Evolutionary conservation across 495 filamentous ascomycete genomes (phyloP).

Genomic region (Penicillium tannophilum): DNA sequence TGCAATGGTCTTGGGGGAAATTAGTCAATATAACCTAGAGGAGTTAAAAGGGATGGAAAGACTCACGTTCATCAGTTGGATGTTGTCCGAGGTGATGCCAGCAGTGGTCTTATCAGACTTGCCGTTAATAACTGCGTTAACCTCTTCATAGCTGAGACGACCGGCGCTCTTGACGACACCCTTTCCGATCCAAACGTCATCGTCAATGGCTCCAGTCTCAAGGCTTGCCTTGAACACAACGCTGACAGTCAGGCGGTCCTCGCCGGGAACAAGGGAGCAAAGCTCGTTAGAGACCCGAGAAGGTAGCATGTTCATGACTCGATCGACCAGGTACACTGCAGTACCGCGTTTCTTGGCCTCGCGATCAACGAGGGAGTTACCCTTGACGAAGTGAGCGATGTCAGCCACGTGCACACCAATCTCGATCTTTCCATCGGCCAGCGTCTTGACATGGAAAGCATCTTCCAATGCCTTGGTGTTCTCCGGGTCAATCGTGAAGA

Average conservation of each 20-base stretch:
- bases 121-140: conserved; percentile 74
- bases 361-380: conserved; percentile 92
- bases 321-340: conserved; percentile 89
- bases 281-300: conserved; percentile 80
- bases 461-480: conserved; percentile 83
- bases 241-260: conserved; percentile 89
- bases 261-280: conserved; percentile 79
- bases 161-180: conserved; percentile 87
- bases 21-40: background rate
- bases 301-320: conserved; percentile 88
- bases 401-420: conserved; percentile 95
- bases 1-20: conserved; percentile 59
- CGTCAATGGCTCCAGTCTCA: conserved; percentile 70
- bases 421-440: conserved; percentile 82
- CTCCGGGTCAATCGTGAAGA: conserved; percentile 88
- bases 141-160: conserved; percentile 79
- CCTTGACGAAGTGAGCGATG: conserved; percentile 95
- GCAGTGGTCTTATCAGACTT: conserved; percentile 58
- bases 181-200: conserved; percentile 92
- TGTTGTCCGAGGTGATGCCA: conserved; percentile 65
- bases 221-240: conserved; percentile 88
- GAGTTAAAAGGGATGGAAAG: background rate
- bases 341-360: conserved; percentile 98
- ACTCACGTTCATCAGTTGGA: conserved; percentile 74
- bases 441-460: conserved; percentile 85